Evolutionary conservation across 805 yeast species (phyloP).

Genomic region (Hanseniaspora jakobsenii): DNA sequence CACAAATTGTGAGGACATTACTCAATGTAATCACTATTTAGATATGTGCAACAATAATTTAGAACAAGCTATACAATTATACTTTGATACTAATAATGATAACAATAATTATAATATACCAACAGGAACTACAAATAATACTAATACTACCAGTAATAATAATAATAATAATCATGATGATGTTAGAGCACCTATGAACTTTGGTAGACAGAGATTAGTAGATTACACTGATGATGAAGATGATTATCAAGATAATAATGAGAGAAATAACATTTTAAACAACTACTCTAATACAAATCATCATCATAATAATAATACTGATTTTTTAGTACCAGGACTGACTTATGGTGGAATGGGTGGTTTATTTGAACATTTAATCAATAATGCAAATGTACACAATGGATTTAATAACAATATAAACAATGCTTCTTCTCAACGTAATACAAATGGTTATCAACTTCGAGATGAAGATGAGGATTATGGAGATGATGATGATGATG

Average conservation of each 20-base stretch:
- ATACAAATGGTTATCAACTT: too few species aligned
- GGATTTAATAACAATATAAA: conserved; percentile 26
- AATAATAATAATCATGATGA: background rate
- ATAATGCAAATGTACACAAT: too few species aligned
- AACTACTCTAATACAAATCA: background rate
- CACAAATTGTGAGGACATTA: conserved; percentile 62
- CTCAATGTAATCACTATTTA: conserved; percentile 58
- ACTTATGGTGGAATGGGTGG: conserved; percentile 33
- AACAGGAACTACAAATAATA: background rate
- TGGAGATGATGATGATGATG: conserved; percentile 39
- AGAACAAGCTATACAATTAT: conserved; percentile 75
- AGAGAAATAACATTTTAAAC: too few species aligned
- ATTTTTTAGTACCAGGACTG: conserved; percentile 24
- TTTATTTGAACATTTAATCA: conserved; percentile 21
- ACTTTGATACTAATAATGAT: conserved; percentile 48
- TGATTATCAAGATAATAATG: background rate
- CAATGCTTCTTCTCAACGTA: too few species aligned
- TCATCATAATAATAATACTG: conserved; percentile 20
- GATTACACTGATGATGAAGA: background rate
- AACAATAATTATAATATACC: background rate
- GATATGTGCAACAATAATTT: conserved; percentile 67
- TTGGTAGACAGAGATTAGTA: background rate
- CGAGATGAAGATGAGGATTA: too few species aligned
- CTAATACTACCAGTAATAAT: background rate
- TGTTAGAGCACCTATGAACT: conserved; percentile 6